A percentile compares a stretch with the other conserved stretches of the same genome.
Conservation (phyloP, 2,329 filamentous ascomycete species). For the Sodiomyces alkalinus region DNA sequence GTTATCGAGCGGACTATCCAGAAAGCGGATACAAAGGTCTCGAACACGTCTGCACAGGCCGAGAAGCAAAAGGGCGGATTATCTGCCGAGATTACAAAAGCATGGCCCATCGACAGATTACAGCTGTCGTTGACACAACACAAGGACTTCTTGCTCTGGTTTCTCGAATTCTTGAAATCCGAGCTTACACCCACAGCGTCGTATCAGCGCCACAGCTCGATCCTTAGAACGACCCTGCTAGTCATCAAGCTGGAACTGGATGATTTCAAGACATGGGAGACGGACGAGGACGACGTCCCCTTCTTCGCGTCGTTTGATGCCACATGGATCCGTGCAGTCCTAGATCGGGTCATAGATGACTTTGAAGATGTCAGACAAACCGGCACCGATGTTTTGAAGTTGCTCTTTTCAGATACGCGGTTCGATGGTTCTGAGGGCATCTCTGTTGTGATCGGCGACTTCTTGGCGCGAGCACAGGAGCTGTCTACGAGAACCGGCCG, state of each 20-base stretch:
- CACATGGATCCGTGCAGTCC: conserved; percentile 45
- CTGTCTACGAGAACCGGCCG: conserved; percentile 58
- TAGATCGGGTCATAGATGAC: conserved; percentile 73
- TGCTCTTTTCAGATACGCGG: conserved; percentile 26
- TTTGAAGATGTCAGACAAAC: conserved; percentile 77
- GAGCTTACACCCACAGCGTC: conserved; percentile 72
- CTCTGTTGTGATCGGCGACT: conserved; percentile 27
- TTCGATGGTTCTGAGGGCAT: too few relatives aligned
- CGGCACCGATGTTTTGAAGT: conserved; percentile 33
- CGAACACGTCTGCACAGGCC: too few relatives aligned
- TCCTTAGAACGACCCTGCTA: conserved; percentile 54
- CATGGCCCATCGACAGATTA: conserved; percentile 21
- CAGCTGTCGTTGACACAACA: conserved; percentile 31
- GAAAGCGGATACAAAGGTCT: conserved; percentile 5
- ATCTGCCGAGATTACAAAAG: conserved; percentile 3
- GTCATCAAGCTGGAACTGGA: conserved; percentile 59
- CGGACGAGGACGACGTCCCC: conserved; percentile 20
- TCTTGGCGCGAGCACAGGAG: conserved; percentile 36
- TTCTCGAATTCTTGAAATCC: conserved; percentile 51
- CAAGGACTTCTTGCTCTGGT: conserved; percentile 57
- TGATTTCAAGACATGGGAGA: conserved; percentile 22
- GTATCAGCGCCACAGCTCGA: conserved; percentile 78
- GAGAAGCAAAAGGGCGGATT: conserved; percentile 20
- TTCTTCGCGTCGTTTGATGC: conserved; percentile 28
- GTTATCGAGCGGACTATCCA: conserved; percentile 30